A percentile compares a stretch with the other conserved stretches of the same genome.
Conservation (phyloP, 192 early-diverging fungal species). For the Coemansia sp. region DNA sequence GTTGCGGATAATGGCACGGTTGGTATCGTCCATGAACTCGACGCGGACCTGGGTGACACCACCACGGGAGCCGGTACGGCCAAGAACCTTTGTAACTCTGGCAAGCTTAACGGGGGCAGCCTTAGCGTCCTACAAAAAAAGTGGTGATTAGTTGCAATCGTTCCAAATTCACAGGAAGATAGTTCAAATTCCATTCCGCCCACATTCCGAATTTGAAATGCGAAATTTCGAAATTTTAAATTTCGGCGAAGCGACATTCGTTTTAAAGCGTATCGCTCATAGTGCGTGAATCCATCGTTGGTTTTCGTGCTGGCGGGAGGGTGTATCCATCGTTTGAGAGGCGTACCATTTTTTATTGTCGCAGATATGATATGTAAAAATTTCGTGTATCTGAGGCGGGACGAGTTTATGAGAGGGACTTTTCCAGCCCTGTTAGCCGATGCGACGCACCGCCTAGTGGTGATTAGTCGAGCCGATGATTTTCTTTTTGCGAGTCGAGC, state of each 20-base stretch:
- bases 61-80: constrained; percentile 99
- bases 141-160: background rate
- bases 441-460: background rate
- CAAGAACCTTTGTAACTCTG: constrained; percentile 94
- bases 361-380: constrained; percentile 9
- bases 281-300: background rate
- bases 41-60: constrained; percentile 99
- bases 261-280: background rate
- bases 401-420: background rate
- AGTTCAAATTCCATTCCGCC: background rate
- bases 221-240: background rate
- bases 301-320: background rate
- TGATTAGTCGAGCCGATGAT: background rate
- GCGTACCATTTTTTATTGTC: constrained; percentile 16
- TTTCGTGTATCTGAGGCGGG: constrained; percentile 4
- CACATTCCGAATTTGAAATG: background rate
- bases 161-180: background rate
- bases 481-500: background rate
- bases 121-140: constrained; percentile 37
- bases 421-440: background rate
- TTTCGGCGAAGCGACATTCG: background rate
- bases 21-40: constrained; percentile 95
- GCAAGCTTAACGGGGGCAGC: constrained; percentile 77
- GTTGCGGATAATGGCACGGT: constrained; percentile 99
- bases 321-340: constrained; percentile 9